Evolutionary conservation across 1,284 basidiomycete species (phyloP), one percentile per base, ranked within the genome.

Genomic region (Rhizoctonia solani): DNA sequence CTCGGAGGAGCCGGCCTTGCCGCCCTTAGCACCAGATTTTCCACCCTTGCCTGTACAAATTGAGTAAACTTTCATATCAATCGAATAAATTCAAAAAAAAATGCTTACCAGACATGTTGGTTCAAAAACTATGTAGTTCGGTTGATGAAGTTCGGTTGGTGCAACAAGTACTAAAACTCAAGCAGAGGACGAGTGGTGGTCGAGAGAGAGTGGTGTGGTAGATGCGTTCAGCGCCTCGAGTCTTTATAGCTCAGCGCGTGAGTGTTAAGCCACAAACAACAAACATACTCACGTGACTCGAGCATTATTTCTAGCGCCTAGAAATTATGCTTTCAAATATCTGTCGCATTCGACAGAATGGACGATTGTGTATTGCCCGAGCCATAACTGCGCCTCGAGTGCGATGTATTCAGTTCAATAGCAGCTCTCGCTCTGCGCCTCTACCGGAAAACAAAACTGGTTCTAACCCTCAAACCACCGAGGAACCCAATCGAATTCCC

Each of bases 1-100:
- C 3, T 70, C 72, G 41, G 69, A 30, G 13, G 63, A 78, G 72
- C 78, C 79, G 74, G 77, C 77, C 67, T 69, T 68, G 16, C 67
- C 61, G 72, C 79, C 80, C 75, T 77, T 77, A 66, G 69, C 68
- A 44, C 69, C 67, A 66, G 70, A 68, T 49, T 72, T 72, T 59
- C 71, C 72, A 23, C 69, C 71, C 37, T 67, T 70, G 56, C 69
- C 69, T 59, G 29, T 50, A 9, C 3, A 8, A 19, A 6, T 23
- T 14, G n/a, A 21, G 50, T 5, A 63, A 30, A 63, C 42, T 27
- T 8, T n/a, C 29, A 47, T 19, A 34, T 4, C 4, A 9, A 19
- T 11, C n/a, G 34, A 25, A 44, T 65, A 2, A n/a, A 27, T 30
- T n/a, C n/a, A n/a, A n/a, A n/a, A n/a, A 63, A 47, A 58, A 58